Conservation (phyloP, 1,139 yeast genomes). For the Suhomyces yuchorum region DNA sequence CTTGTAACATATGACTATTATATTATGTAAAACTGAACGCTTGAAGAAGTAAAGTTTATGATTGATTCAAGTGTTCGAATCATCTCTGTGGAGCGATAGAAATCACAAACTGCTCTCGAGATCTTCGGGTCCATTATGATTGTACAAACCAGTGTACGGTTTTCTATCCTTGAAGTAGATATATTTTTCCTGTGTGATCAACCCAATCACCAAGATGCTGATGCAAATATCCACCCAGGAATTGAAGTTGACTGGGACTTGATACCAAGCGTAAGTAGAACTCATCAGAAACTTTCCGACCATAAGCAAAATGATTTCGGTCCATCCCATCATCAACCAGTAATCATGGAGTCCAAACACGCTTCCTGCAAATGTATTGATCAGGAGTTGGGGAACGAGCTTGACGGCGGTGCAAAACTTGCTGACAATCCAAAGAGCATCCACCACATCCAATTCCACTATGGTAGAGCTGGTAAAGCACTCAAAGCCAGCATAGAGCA, state of each 20-base stretch:
- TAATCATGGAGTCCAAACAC: constrained; percentile 20
- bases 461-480: not conserved
- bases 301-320: constrained; percentile 8
- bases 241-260: constrained; percentile 29
- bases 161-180: constrained; percentile 5
- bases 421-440: constrained; percentile 31
- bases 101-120: not conserved
- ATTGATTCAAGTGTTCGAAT: no score
- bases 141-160: constrained; percentile 6
- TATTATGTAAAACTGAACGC: not conserved
- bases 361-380: constrained; percentile 28
- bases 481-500: not conserved
- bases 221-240: constrained; percentile 22
- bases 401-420: constrained; percentile 19
- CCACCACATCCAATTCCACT: constrained; percentile 29
- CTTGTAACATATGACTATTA: constrained; percentile 3
- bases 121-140: not conserved
- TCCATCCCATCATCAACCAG: constrained; percentile 18
- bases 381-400: constrained; percentile 31
- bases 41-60: no score
- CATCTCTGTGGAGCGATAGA: no score
- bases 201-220: not conserved
- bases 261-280: constrained; percentile 22
- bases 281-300: constrained; percentile 12
- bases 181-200: constrained; percentile 5